Base-by-base conservation (phyloP, 2,329 filamentous ascomycete species). In the Ophiognomonia clavigignenti-juglandacearum region DNA sequence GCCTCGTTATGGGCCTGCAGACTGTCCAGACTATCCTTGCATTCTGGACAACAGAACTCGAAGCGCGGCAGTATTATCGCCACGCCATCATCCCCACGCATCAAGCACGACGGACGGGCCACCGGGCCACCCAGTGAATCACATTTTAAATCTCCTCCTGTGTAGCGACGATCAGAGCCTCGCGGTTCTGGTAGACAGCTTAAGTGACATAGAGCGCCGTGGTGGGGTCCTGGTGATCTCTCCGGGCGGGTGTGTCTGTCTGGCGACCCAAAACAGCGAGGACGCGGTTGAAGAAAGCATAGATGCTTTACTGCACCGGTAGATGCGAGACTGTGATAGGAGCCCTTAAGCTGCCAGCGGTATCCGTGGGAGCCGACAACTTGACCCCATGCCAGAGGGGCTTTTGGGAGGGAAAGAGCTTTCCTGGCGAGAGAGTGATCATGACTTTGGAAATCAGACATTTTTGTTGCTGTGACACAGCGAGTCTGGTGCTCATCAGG, bases 71-170 rank as follows among this genome's bases (percentile, higher is more conserved):
- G 11, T 4, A 26, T 29, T 18, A 37, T 23, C 11, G 45, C 26
- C 5, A 37, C 16, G 5, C 36, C 35, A 14, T 46, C 31, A 19
- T 53, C 51, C 3, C 41, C 51, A 20, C 48, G 44, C 9, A n/a
- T 51, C 51, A 11, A 48, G 48, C 41, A 48, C 51, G n/a, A 53
- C 48, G 19, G 45, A 53, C 9, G 45, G 41, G 10, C 44, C 26
- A 7, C 83, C 80, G 38, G 84, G 65, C 61, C 83, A 85, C 18
- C 79, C 82, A 59, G 82, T 83, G 47, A 82, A 72, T n/a, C 39
- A 36, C 10, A 22, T 37, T 18, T 48, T n/a, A 27, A 26, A 53
- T 39, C 14, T 20, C 24, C 23, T 53, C 44, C 26, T 53, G 51
- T 19, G 48, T 43, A 14, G 38, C 37, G 24, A 39, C 42, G 24